Evolutionary conservation across 106 monocot species (phyloP).

Genomic region (Dendrobium nobile): DNA sequence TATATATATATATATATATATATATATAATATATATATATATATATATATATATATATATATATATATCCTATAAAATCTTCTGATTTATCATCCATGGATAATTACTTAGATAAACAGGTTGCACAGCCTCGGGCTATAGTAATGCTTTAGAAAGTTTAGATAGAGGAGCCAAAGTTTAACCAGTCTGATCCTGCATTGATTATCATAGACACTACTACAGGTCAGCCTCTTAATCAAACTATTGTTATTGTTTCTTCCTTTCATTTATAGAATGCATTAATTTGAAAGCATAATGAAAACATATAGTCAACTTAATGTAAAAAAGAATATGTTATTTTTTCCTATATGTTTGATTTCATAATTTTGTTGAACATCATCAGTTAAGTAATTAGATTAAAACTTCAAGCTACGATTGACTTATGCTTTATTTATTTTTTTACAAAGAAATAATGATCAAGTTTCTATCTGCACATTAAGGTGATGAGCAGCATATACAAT

Average conservation of each 20-base stretch:
- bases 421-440: not conserved
- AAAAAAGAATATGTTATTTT: not conserved
- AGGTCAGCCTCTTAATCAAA: constrained; percentile 36
- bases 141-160: constrained; percentile 66
- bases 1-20: too few relatives aligned
- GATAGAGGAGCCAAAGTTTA: constrained; percentile 59
- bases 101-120: constrained; percentile 44
- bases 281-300: too few relatives aligned
- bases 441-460: constrained; percentile 49
- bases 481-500: constrained; percentile 67
- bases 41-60: too few relatives aligned
- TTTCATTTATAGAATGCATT: not conserved
- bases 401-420: not conserved
- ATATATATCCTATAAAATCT: not conserved
- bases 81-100: not conserved
- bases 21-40: too few relatives aligned
- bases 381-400: not conserved
- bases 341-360: not conserved
- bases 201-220: constrained; percentile 53
- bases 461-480: constrained; percentile 76
- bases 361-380: not conserved
- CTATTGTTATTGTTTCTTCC: not conserved
- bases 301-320: not conserved
- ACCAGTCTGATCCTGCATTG: constrained; percentile 58
- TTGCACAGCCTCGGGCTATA: constrained; percentile 37